Percentiles rank a stretch among this genome's conserved stretches.
phyloP scores from a whole-genome alignment of 2,329 filamentous ascomycete genomes.

The Bisporella sp. region DNA sequence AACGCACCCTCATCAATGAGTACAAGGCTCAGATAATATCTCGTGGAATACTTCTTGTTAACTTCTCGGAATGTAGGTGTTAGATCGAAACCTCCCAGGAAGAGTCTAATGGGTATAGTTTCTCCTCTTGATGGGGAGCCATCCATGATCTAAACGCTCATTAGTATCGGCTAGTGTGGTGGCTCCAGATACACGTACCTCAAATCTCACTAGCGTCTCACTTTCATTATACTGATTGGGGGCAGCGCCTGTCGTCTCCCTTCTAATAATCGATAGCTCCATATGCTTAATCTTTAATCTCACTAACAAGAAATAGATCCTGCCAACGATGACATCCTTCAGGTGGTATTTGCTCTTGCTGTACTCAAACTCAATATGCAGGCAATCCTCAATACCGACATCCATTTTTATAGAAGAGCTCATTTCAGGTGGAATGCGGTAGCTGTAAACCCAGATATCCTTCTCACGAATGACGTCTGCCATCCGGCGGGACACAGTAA shows the following conservation, averaged over 20 bases:
- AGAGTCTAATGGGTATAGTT: slow-evolving; percentile 93
- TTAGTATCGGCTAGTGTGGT: no score
- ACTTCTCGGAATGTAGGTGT: slow-evolving; percentile 98
- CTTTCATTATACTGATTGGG: slow-evolving; percentile 99
- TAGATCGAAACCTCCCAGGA: slow-evolving; percentile 94
- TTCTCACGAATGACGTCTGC: slow-evolving; percentile 97
- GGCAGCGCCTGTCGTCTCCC: slow-evolving; percentile 92
- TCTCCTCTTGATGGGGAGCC: slow-evolving; percentile 90
- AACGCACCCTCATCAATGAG: slow-evolving; percentile 81
- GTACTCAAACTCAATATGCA: slow-evolving; percentile 99
- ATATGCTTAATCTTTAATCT: slow-evolving; percentile 99
- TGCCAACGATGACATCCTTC: slow-evolving; percentile 96
- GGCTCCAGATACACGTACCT: slow-evolving; percentile 44
- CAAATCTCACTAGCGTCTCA: slow-evolving; percentile 93
- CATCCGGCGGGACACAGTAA: slow-evolving; percentile 95
- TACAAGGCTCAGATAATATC: slow-evolving; percentile 95
- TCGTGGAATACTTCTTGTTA: slow-evolving; percentile 98
- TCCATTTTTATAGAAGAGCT: slow-evolving; percentile 99
- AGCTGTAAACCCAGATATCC: slow-evolving; percentile 99
- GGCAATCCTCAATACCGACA: slow-evolving; percentile 96
- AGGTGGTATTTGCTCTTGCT: slow-evolving; percentile 99
- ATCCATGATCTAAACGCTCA: slow-evolving; percentile 75
- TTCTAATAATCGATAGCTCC: slow-evolving; percentile 94
- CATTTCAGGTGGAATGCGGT: slow-evolving; percentile 95
- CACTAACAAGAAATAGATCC: slow-evolving; percentile 97